Base-by-base conservation (phyloP, 2,329 filamentous ascomycete species). In the Aspergillus sojae region DNA sequence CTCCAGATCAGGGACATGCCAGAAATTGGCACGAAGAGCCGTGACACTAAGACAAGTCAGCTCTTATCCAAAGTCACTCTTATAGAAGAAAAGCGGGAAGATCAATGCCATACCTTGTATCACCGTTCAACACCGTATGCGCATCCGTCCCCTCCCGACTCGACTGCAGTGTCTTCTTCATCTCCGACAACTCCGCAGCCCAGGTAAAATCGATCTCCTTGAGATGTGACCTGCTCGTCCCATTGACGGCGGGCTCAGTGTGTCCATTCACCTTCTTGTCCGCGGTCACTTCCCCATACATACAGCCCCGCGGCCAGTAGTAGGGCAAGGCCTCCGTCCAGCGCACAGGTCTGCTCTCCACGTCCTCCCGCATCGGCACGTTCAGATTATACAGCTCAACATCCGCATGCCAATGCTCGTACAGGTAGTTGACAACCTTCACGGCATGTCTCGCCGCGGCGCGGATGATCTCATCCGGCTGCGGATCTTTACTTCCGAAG, bases 191-290 rank as follows among this genome's bases (percentile, higher is more conserved):
- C 67, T 87, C 86, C 12, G 94, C 93, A 54, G 90, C 88, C 94
- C 94, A 97, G 79, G 93, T 93, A 83, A 96, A 97, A 78, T 94
- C 90, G 74, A 91, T 91, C 77, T 94, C 89, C 64, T 81, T 85
- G 74, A 91, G 88, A 41, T 83, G n/a, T 21, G 60, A 58, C 30
- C 46, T 16, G 14, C n/a, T 50, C 68, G 21, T 46, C 26, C 64
- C 66, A 43, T 66, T 70, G 16, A 55, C 52, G n/a, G 32, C 21
- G n/a, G n/a, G 16, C 6, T 16, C 52, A 5, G 43, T 32, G 41
- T 21, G 52, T 30, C 63, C 56, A 53, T 63, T 62, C 23, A 36
- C 48, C 80, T 84, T 48, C 12, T 48, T 83, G n/a, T 57, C 52
- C 12, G 39, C 61, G 39, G 55, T 7, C 85, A 93, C 82, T 76